A percentile compares a stretch with the other conserved stretches of the same genome.
phyloP scores from a whole-genome alignment of 2,329 filamentous ascomycete genomes.

The Daldinia sp. region DNA sequence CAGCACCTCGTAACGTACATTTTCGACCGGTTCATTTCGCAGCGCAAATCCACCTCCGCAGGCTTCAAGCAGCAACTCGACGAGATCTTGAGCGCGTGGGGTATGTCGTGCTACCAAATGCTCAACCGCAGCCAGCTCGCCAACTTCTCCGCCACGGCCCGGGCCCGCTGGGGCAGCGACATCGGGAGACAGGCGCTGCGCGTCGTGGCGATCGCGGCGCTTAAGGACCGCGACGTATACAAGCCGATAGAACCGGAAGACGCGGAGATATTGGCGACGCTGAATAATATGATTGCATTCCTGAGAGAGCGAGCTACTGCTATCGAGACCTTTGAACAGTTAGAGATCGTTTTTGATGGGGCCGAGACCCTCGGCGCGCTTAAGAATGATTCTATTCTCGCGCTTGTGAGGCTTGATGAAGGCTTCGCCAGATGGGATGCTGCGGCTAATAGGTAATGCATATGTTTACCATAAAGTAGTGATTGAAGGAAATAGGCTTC shows the following conservation, averaged over 20 bases:
- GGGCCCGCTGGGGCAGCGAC: slow-evolving; percentile 30
- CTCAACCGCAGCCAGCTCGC: slow-evolving; percentile 23
- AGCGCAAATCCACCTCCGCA: slow-evolving; percentile 18
- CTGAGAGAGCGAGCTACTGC: background rate
- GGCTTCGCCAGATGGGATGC: slow-evolving; percentile 21
- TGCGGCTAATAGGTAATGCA: slow-evolving; percentile 12
- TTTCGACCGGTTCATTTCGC: slow-evolving; percentile 30
- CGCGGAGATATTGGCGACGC: slow-evolving; percentile 19
- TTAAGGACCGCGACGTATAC: slow-evolving; percentile 22
- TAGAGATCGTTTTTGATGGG: slow-evolving; percentile 21
- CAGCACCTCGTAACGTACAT: slow-evolving; percentile 24
- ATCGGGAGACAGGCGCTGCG: slow-evolving; percentile 15
- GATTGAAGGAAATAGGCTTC: too few species aligned
- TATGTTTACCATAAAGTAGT: background rate
- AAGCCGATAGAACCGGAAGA: slow-evolving; percentile 16
- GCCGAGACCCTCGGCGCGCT: slow-evolving; percentile 16
- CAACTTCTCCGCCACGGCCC: slow-evolving; percentile 8
- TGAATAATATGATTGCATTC: slow-evolving; percentile 28
- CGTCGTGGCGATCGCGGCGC: slow-evolving; percentile 14
- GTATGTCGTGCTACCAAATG: slow-evolving; percentile 7
- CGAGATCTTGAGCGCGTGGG: slow-evolving; percentile 9
- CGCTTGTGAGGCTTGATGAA: slow-evolving; percentile 15
- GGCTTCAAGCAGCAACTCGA: slow-evolving; percentile 23
- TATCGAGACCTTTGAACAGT: slow-evolving; percentile 25
- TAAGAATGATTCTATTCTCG: slow-evolving; percentile 9